These are phyloP conservation scores for Colletotrichum sansevieriae DNA, from an alignment of 2,329 filamentous ascomycete species.

Conservation along the genomic window DNA sequence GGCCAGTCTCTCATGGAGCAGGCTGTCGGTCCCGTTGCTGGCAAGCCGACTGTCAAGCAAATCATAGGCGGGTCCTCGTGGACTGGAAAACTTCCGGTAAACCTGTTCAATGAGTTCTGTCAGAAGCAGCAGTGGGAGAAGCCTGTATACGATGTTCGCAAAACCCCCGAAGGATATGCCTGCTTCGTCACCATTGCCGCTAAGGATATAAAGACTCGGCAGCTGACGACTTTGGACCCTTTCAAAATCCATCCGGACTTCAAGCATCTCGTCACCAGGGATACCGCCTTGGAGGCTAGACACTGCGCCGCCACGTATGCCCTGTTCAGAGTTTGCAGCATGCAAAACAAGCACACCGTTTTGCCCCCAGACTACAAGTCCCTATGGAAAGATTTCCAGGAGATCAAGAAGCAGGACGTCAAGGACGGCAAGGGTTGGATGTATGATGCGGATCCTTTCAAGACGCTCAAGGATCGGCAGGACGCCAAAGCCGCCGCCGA, in stretches of 20 bases:
- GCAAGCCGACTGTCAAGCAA: constrained; percentile 77
- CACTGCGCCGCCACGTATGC: constrained; percentile 95
- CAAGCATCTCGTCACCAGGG: constrained; percentile 79
- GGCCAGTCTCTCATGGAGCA: constrained; percentile 48
- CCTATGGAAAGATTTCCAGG: constrained; percentile 91
- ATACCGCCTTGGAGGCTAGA: constrained; percentile 88
- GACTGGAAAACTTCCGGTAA: constrained; percentile 97
- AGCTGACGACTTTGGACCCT: constrained; percentile 79
- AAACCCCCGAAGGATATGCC: constrained; percentile 79
- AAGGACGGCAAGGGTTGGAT: constrained; percentile 85
- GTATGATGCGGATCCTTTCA: constrained; percentile 96
- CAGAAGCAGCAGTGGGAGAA: constrained; percentile 97
- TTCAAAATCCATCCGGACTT: constrained; percentile 84
- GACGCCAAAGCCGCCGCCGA: constrained; percentile 81
- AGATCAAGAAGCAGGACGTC: constrained; percentile 84
- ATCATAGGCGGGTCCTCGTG: constrained; percentile 95
- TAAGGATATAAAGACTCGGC: constrained; percentile 85
- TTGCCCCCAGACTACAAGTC: constrained; percentile 90
- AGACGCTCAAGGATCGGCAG: constrained; percentile 81
- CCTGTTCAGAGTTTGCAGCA: constrained; percentile 91
- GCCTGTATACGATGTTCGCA: constrained; percentile 88
- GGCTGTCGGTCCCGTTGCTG: constrained; percentile 48
- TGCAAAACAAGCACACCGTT: constrained; percentile 96
- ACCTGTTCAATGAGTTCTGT: constrained; percentile 92
- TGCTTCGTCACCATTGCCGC: constrained; percentile 84